phyloP scores from a whole-genome alignment of 2,329 filamentous ascomycete genomes.

The Fusarium sp. region DNA sequence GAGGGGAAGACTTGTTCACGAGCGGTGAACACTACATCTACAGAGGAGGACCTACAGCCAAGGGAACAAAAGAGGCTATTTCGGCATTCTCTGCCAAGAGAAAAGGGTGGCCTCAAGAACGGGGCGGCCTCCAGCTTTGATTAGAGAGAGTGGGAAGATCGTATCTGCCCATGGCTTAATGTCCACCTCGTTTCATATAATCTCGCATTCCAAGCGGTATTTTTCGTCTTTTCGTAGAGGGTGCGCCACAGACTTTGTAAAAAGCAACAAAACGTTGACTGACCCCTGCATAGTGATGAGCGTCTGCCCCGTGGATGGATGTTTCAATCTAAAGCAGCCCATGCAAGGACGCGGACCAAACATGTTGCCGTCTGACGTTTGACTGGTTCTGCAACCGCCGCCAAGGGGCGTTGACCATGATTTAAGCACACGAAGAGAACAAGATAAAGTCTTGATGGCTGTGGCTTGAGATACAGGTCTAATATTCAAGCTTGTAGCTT shows the following conservation, averaged over 20 bases:
- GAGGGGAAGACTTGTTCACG: constrained; percentile 82
- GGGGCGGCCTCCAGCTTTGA: not conserved
- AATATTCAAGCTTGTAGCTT: not conserved
- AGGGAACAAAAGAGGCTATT: not conserved
- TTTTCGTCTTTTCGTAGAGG: not conserved
- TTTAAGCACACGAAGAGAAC: not conserved
- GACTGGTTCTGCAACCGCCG: constrained; percentile 17
- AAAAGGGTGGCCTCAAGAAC: not conserved
- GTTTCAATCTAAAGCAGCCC: not conserved
- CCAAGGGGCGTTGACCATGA: not conserved
- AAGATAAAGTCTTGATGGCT: not conserved
- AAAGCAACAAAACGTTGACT: not conserved
- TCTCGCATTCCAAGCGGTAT: not conserved
- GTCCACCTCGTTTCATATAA: not conserved
- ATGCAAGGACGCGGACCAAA: not conserved
- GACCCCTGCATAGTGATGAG: not conserved
- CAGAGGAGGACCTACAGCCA: not conserved
- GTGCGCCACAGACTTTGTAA: constrained; percentile 11
- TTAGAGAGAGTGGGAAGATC: not conserved
- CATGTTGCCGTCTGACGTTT: constrained; percentile 1
- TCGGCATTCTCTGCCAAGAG: not conserved
- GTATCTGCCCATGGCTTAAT: not conserved
- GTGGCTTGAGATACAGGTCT: not conserved
- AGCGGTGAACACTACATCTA: not conserved
- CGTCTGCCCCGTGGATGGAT: not conserved